Conservation (phyloP, 2,329 filamentous ascomycete genomes). For the Ophiocordyceps camponoti-floridani region DNA sequence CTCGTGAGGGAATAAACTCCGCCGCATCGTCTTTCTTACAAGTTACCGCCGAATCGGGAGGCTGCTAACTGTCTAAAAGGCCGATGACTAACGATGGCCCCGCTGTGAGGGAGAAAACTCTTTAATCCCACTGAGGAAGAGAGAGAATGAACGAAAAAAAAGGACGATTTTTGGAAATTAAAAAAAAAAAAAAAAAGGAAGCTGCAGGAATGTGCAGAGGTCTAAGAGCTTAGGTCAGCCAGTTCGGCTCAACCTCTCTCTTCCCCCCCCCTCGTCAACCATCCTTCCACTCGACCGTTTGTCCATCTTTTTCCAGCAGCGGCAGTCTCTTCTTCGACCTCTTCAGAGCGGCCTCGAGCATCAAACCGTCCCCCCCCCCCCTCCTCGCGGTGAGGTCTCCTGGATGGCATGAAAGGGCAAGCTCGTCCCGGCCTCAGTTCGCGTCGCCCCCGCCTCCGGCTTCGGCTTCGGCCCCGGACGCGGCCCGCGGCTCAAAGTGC, state of each 20-base stretch:
- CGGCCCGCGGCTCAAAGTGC: background rate
- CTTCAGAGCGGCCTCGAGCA: background rate
- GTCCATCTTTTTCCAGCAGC: background rate
- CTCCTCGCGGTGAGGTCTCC: background rate
- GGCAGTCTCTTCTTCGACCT: background rate
- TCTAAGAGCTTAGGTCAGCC: background rate
- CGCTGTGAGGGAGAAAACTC: background rate
- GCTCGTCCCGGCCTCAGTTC: background rate
- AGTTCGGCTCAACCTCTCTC: background rate
- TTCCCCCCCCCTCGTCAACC: background rate
- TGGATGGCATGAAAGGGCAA: background rate
- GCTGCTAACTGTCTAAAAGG: no score
- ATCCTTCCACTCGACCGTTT: background rate
- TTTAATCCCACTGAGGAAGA: no score
- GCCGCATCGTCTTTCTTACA: background rate
- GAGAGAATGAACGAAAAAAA: no score
- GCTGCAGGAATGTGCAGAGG: background rate
- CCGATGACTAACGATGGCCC: background rate
- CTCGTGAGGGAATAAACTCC: background rate
- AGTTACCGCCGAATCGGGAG: background rate
- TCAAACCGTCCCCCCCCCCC: background rate
- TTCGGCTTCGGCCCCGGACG: background rate
- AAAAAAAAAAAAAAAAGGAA: background rate
- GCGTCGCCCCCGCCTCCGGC: background rate
- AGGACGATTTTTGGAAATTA: background rate